Evolutionary conservation across 371 early-diverging fungal genomes (phyloP), one percentile per base, ranked within the genome.

Genomic region (Batrachochytrium dendrobatidis): DNA sequence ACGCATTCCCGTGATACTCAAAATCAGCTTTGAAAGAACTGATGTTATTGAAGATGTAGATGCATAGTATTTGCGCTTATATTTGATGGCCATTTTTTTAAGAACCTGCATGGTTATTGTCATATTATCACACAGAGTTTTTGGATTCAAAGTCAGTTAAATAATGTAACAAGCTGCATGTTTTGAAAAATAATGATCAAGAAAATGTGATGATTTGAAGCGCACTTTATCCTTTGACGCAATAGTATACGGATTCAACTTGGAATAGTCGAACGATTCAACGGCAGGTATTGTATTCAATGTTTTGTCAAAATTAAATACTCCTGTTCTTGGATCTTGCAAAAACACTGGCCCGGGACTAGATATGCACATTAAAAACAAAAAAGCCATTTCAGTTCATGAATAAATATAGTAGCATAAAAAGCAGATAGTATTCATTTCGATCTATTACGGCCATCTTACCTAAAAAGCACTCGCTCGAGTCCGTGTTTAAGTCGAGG

Each of bases 31-130:
- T 0, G 92, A 83, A 3, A 96, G 71, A 0, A 80, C 63, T 3
- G 80, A 66, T 10, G 93, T 87, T 60, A 90, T 84, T 1, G 94
- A 92, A 6, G 94, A 94, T 2, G 97, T 96, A 2, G 95, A 92
- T 0, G 90, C 87, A 24, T 85, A 75, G 71, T 86, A 94, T 29
- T 66, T 77, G 54, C 70, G 69, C 0, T 73, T 63, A 33, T 74
- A 63, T 1, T 60, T 30, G 15, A 61, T 66, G 0, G 88, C 83
- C 56, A 84, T 53, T 1, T 71, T 53, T 5, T 68, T 54, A 2
- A 88, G 67, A 2, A 45, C 65, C 84, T 82, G 62, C 3, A 25
- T 29, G 18, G n/a, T n/a, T n/a, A n/a, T n/a, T n/a, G n/a, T n/a
- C n/a, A n/a, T n/a, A n/a, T n/a, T n/a, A n/a, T n/a, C 31, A 22